Base-by-base conservation (phyloP, 805 yeast genomes). In the Lipomyces anomalus region DNA sequence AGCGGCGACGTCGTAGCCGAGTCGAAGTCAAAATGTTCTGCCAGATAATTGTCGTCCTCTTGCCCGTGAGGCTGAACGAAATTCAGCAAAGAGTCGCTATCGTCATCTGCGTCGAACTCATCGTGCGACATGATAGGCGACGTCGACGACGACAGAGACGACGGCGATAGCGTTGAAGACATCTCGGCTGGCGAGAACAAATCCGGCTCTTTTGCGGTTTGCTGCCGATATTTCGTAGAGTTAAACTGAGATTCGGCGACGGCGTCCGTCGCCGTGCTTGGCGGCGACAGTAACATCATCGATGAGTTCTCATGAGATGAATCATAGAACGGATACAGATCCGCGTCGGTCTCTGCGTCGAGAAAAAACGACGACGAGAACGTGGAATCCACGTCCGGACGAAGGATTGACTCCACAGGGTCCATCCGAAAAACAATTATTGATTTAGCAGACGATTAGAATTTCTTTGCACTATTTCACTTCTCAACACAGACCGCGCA, bases 21-120 rank as follows among this genome's bases (percentile, higher is more conserved):
- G 37, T 43, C 54, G 23, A 43, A 43, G 26, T 49, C 53, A 26
- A 49, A 48, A 32, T 48, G 53, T 46, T 47, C 52, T 17, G 44
- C 43, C 47, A 49, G 38, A 24, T 42, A 32, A 17, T 36, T 34
- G 33, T 44, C 53, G 30, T 37, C 39, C 16, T 45, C 53, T 35
- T 47, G 30, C 11, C 30, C 30, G 11, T 9, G 13, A 13, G 11
- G 11, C 30, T 9, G 13, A 13, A 9, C 30, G 30, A 9, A 26
- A 13, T 26, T 26, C 11, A 26, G 30, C 30, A 26, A 9, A 9
- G 30, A 26, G 13, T 26, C 30, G 30, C 30, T 26, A 13, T 26
- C 30, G 30, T 26, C 30, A 13, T 26, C 30, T 13, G 13, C 13
- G 30, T 26, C 30, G 30, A 9, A 26, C 11, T 26, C 30, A 13